phyloP scores from a whole-genome alignment of 2,329 filamentous ascomycete species.

The Diplodia scrobiculata region DNA sequence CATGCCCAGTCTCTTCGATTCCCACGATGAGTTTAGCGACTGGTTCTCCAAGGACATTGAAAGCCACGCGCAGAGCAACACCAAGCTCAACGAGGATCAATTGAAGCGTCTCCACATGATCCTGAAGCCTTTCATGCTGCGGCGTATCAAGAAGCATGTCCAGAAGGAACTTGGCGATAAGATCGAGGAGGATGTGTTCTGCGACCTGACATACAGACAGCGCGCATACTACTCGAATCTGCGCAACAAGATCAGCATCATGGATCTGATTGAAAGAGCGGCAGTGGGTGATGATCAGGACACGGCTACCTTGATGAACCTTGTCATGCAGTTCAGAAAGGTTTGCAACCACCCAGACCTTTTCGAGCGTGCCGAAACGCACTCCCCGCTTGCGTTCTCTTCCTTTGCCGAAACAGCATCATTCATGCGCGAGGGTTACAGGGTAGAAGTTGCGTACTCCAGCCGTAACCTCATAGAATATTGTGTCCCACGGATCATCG shows the following conservation, averaged over 20 bases:
- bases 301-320: conserved; percentile 94
- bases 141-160: conserved; percentile 99
- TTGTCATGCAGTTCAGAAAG: conserved; percentile 99
- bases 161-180: conserved; percentile 99
- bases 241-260: conserved; percentile 95
- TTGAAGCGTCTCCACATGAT: conserved; percentile 98
- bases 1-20: conserved; percentile 98
- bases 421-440: conserved; percentile 83
- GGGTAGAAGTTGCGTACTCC: conserved; percentile 81
- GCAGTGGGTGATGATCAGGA: conserved; percentile 92
- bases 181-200: conserved; percentile 95
- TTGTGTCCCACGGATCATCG: conserved; percentile 77
- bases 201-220: conserved; percentile 93
- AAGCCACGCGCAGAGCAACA: conserved; percentile 97
- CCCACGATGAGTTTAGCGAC: conserved; percentile 87
- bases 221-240: conserved; percentile 89
- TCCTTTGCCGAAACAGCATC: conserved; percentile 93
- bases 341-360: conserved; percentile 98
- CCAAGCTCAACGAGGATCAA: conserved; percentile 98
- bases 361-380: conserved; percentile 91
- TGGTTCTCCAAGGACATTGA: conserved; percentile 97
- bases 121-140: conserved; percentile 97
- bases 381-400: conserved; percentile 79
- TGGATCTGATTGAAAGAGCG: conserved; percentile 97
- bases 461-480: conserved; percentile 85